Conservation (phyloP, 768 basidiomycete species). For the Lactifluus volemus region DNA sequence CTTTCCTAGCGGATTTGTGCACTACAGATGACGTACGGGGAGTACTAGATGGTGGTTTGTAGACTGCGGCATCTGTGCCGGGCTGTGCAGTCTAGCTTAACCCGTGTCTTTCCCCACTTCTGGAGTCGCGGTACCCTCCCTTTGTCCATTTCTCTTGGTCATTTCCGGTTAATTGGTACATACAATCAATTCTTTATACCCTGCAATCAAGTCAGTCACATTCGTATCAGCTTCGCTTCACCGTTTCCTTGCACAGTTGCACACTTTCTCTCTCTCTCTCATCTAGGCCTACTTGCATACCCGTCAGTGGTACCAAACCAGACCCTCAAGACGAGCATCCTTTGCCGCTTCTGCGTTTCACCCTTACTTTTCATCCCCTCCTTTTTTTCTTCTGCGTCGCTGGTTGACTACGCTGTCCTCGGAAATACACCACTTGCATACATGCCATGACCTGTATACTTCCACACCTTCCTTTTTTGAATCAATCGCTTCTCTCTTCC, state of each 20-base stretch:
- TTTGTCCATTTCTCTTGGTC: conserved; percentile 15
- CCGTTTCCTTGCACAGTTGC: conserved; percentile 9
- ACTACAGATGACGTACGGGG: conserved; percentile 86
- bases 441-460: conserved; percentile 4
- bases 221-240: conserved; percentile 15
- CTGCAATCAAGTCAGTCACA: conserved; percentile 22
- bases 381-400: neutral
- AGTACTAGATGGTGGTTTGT: conserved; percentile 80
- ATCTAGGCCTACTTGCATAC: neutral
- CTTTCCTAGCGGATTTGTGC: conserved; percentile 85
- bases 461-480: conserved; percentile 9
- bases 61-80: conserved; percentile 21
- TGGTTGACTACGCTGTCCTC: conserved; percentile 11
- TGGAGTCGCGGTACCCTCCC: conserved; percentile 7
- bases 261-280: neutral
- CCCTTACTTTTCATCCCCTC: too few relatives aligned
- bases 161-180: conserved; percentile 21
- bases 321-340: neutral
- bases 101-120: neutral
- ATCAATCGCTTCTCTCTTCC: neutral
- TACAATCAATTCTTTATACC: conserved; percentile 21
- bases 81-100: neutral
- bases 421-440: neutral
- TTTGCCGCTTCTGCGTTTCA: neutral
- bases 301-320: neutral